A percentile compares a stretch with the other conserved stretches of the same genome.
Evolutionary conservation across 257 asterid species (phyloP).

Genomic region (Lantana camara): DNA sequence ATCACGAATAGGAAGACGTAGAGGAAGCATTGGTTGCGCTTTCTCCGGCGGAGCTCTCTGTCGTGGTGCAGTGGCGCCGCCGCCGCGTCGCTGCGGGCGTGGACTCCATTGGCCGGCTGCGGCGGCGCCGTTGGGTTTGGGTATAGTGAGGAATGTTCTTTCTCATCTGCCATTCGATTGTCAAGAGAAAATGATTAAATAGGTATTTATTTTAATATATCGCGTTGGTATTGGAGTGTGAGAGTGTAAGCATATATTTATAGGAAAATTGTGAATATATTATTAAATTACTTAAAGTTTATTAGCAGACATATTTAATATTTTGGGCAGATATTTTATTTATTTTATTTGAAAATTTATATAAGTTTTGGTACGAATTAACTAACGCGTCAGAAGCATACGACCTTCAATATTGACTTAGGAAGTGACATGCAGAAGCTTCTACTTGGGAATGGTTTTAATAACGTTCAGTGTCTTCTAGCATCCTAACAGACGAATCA

Average conservation of each 20-base stretch:
- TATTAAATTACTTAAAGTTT: not conserved
- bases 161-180: conserved; percentile 26
- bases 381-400: conserved; percentile 23
- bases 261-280: not conserved
- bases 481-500: not conserved
- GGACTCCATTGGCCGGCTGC: conserved; percentile 25
- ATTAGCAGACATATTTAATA: not conserved
- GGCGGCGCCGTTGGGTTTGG: conserved; percentile 9
- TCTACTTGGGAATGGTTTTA: conserved; percentile 6
- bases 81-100: conserved; percentile 25
- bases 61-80: conserved; percentile 23
- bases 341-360: not conserved
- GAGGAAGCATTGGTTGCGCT: conserved; percentile 35
- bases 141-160: conserved; percentile 5
- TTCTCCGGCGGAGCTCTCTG: conserved; percentile 29
- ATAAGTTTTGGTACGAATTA: not conserved
- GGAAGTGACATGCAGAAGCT: conserved; percentile 21
- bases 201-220: not conserved
- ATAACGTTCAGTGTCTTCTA: not conserved
- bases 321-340: not conserved
- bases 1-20: conserved; percentile 35
- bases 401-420: conserved; percentile 25
- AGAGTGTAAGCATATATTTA: conserved; percentile 14
- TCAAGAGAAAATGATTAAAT: too few species aligned
- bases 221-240: not conserved